These are phyloP conservation scores for Sphagnurus paluster DNA, from an alignment of 1,284 basidiomycete genomes.

Conservation along the genomic window DNA sequence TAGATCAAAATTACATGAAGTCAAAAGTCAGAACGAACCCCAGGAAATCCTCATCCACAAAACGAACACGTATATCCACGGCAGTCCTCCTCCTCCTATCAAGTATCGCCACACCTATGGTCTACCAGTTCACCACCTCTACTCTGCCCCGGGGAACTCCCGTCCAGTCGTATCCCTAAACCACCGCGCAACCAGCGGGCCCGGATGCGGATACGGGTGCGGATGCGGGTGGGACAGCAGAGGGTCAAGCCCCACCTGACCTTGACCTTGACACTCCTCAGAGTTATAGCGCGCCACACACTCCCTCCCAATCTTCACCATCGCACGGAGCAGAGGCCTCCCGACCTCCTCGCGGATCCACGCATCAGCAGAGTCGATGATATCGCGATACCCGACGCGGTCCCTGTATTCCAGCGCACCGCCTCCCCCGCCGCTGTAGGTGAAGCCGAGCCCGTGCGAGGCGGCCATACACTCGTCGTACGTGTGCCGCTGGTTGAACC, in stretches of 20 bases:
- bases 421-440: background rate
- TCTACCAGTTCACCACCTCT: too few relatives aligned
- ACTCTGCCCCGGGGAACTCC: background rate
- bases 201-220: too few relatives aligned
- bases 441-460: background rate
- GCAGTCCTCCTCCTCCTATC: too few relatives aligned
- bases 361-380: background rate
- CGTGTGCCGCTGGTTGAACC: background rate
- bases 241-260: background rate
- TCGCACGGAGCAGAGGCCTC: too few relatives aligned
- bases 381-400: constrained; percentile 1
- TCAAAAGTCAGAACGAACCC: too few relatives aligned
- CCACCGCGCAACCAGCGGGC: background rate
- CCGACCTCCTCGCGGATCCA: background rate
- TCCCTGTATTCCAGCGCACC: background rate
- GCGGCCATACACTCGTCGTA: constrained; percentile 4
- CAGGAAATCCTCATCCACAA: too few relatives aligned
- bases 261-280: background rate
- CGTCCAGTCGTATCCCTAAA: background rate
- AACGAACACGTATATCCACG: too few relatives aligned
- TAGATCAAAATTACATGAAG: too few relatives aligned
- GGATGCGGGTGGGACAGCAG: background rate
- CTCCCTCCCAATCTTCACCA: background rate
- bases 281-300: background rate
- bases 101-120: too few relatives aligned